phyloP scores from a whole-genome alignment of 495 filamentous ascomycete genomes.

The Pyronema domesticum region DNA sequence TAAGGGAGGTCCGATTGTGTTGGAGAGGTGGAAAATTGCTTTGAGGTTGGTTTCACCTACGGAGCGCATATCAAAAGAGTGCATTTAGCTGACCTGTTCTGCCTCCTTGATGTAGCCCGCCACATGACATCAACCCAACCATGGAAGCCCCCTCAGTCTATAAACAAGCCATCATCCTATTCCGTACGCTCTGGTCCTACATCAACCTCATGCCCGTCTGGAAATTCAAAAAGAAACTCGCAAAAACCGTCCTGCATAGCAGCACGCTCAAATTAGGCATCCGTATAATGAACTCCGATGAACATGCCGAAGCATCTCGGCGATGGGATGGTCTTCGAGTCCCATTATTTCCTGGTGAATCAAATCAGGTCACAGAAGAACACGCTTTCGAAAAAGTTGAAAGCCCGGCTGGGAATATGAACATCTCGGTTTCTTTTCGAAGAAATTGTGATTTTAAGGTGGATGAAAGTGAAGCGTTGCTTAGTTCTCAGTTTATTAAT shows the following conservation, averaged over 20 bases:
- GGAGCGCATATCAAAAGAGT: not conserved
- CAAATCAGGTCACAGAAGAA: conserved; percentile 47
- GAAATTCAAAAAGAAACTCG: conserved; percentile 61
- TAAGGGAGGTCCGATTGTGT: conserved; percentile 49
- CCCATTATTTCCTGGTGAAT: conserved; percentile 48
- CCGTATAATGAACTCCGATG: conserved; percentile 48
- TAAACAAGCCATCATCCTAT: conserved; percentile 88
- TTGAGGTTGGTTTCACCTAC: conserved; percentile 31
- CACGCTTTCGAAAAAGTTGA: conserved; percentile 66
- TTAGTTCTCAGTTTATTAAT: conserved; percentile 93
- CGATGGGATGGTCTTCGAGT: conserved; percentile 46
- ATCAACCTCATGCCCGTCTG: conserved; percentile 71
- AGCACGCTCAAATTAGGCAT: conserved; percentile 58
- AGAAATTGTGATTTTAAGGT: conserved; percentile 77
- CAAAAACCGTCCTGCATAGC: conserved; percentile 41
- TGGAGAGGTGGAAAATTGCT: conserved; percentile 82
- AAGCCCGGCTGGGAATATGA: conserved; percentile 69
- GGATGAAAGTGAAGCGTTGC: conserved; percentile 71
- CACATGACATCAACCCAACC: conserved; percentile 15
- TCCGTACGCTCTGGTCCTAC: conserved; percentile 76
- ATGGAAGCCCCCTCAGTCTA: conserved; percentile 66
- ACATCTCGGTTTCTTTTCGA: conserved; percentile 64
- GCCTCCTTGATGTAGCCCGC: conserved; percentile 6
- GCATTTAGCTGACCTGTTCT: conserved; percentile 4
- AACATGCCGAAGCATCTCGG: conserved; percentile 23